A percentile compares a stretch with the other conserved stretches of the same genome.
These are phyloP conservation scores for Penicillium sp. DNA, from an alignment of 2,329 filamentous ascomycete genomes.

Conservation along the genomic window DNA sequence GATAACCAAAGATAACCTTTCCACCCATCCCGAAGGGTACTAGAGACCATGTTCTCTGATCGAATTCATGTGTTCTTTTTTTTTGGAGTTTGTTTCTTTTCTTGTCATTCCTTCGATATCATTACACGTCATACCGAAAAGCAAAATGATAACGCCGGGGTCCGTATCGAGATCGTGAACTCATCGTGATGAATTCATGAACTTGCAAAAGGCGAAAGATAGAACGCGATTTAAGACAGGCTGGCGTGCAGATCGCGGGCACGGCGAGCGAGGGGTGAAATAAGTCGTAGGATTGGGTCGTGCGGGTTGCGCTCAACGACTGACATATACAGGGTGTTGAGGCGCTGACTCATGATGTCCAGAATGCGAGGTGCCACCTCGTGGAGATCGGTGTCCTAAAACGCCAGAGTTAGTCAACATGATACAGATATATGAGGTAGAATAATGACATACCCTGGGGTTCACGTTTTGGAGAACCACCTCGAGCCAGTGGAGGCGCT, in stretches of 20 bases:
- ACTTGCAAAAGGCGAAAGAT: neutral
- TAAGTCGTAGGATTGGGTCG: conserved; percentile 52
- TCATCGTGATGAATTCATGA: neutral
- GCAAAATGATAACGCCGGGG: conserved; percentile 7
- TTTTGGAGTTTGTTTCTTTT: conserved; percentile 6
- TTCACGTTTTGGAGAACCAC: conserved; percentile 55
- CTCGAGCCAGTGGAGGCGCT: conserved; percentile 60
- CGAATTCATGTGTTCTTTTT: neutral
- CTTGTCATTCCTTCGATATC: conserved; percentile 9
- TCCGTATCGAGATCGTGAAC: conserved; percentile 5
- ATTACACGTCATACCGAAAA: conserved; percentile 14
- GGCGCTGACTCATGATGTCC: conserved; percentile 56
- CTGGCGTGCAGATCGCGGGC: conserved; percentile 36
- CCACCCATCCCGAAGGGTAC: neutral
- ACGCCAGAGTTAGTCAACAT: neutral
- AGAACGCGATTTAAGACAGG: neutral
- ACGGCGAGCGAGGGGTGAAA: conserved; percentile 46
- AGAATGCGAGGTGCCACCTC: conserved; percentile 60
- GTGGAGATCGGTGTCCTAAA: conserved; percentile 52
- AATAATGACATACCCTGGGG: conserved; percentile 44
- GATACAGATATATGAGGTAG: neutral
- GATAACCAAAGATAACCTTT: neutral
- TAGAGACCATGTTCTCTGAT: neutral
- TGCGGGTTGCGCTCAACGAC: conserved; percentile 53
- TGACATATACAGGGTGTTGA: conserved; percentile 57